phyloP scores from a whole-genome alignment of 768 basidiomycete genomes.

The Lactarius akahatsu region DNA sequence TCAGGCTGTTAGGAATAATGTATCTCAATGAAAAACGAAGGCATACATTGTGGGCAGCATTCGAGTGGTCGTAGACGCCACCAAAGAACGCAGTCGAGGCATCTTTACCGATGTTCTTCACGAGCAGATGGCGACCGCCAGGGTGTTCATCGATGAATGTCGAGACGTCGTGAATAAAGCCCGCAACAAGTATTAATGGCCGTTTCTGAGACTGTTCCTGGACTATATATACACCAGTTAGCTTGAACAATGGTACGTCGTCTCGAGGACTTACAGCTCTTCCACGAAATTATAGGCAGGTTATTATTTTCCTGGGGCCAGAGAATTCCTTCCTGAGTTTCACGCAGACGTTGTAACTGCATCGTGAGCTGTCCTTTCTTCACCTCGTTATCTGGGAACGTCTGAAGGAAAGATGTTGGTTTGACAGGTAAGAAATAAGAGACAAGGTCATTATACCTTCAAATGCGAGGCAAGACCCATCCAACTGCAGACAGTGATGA shows the following conservation, averaged over 20 bases:
- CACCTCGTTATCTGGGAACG: conserved; percentile 70
- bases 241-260: neutral
- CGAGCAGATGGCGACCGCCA: conserved; percentile 81
- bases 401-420: conserved; percentile 29
- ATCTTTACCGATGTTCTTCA: conserved; percentile 85
- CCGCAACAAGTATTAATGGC: conserved; percentile 81
- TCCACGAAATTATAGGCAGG: conserved; percentile 83
- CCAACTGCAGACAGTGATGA: conserved; percentile 62
- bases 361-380: conserved; percentile 91
- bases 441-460: conserved; percentile 39
- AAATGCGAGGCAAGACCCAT: conserved; percentile 62
- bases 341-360: conserved; percentile 84
- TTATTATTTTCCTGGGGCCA: conserved; percentile 81
- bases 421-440: neutral
- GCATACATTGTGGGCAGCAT: conserved; percentile 80
- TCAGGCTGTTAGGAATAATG: conserved; percentile 10
- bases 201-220: conserved; percentile 77
- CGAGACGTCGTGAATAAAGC: conserved; percentile 90
- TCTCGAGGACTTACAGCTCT: conserved; percentile 59
- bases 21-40: conserved; percentile 7
- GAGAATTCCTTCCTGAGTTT: conserved; percentile 67
- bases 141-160: conserved; percentile 89
- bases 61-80: conserved; percentile 85
- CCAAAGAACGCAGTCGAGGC: conserved; percentile 95
- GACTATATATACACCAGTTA: conserved; percentile 44